These are phyloP conservation scores for Sphaerobolus stellatus DNA, from an alignment of 1,284 basidiomycete genomes.

Conservation along the genomic window DNA sequence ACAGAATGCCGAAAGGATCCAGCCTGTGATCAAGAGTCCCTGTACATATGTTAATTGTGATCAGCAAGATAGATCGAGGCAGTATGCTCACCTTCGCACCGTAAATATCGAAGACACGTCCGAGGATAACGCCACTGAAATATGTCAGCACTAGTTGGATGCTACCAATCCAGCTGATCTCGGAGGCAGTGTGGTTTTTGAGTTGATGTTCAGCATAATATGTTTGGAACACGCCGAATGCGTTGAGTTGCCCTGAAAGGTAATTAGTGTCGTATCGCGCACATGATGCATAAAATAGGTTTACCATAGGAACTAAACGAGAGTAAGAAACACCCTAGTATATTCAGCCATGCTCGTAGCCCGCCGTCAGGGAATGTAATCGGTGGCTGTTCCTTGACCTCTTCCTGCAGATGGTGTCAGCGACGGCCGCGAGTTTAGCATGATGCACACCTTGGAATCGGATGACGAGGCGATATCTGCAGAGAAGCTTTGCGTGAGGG, in stretches of 20 bases:
- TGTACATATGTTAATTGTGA: background rate
- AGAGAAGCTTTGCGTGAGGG: too few species aligned
- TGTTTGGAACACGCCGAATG: constrained; percentile 52
- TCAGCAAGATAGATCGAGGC: background rate
- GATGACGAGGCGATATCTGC: too few species aligned
- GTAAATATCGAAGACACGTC: constrained; percentile 17
- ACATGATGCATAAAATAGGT: background rate
- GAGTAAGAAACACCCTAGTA: constrained; percentile 7
- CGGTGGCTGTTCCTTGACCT: too few species aligned
- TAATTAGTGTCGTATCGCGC: background rate
- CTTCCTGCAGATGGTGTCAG: too few species aligned
- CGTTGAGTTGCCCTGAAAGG: constrained; percentile 43
- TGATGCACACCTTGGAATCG: too few species aligned
- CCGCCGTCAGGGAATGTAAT: constrained; percentile 19
- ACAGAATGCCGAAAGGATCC: background rate
- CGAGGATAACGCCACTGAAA: constrained; percentile 32
- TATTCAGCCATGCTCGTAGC: constrained; percentile 16
- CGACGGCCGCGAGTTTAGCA: too few species aligned
- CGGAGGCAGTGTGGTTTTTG: constrained; percentile 36
- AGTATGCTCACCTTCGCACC: background rate
- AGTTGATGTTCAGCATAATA: constrained; percentile 49
- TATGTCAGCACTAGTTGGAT: constrained; percentile 53
- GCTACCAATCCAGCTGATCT: constrained; percentile 54
- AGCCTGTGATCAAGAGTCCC: background rate
- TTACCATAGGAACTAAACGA: background rate